These are phyloP conservation scores for Dipodascus geniculatus DNA, from an alignment of 805 yeast genomes.

Conservation along the genomic window DNA sequence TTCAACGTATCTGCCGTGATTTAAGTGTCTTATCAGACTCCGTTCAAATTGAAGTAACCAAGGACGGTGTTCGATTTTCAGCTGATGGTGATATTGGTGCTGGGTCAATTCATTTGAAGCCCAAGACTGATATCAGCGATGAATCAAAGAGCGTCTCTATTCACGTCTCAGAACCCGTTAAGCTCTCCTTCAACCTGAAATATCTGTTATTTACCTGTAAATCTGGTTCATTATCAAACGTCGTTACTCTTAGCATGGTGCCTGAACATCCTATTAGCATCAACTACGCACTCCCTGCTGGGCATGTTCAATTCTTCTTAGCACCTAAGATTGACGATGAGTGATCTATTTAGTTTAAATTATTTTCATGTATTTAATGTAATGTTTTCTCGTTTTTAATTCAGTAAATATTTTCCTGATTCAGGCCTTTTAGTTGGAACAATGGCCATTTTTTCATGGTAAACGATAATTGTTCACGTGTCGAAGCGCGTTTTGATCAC, in stretches of 20 bases:
- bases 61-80: slow-evolving; percentile 80
- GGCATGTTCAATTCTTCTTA: slow-evolving; percentile 86
- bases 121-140: slow-evolving; percentile 67
- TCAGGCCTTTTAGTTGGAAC: no score
- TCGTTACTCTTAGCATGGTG: slow-evolving; percentile 76
- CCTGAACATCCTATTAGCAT: slow-evolving; percentile 89
- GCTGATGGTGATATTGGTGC: slow-evolving; percentile 89
- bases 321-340: slow-evolving; percentile 98
- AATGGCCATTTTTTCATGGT: no score
- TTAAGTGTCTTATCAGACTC: slow-evolving; percentile 80
- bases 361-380: background rate
- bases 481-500: no score
- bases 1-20: slow-evolving; percentile 83
- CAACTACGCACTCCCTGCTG: slow-evolving; percentile 84
- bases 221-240: slow-evolving; percentile 67
- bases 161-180: slow-evolving; percentile 75
- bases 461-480: no score
- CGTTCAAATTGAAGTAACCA: slow-evolving; percentile 72
- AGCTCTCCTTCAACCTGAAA: slow-evolving; percentile 81
- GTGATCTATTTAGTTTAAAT: slow-evolving; percentile 27
- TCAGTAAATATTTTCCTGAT: no score
- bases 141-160: slow-evolving; percentile 54
- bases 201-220: slow-evolving; percentile 85
- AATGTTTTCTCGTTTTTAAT: background rate
- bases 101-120: slow-evolving; percentile 79